Evolutionary conservation across 345 rosid genomes (phyloP).

Genomic region (Pugionium cornutum): DNA sequence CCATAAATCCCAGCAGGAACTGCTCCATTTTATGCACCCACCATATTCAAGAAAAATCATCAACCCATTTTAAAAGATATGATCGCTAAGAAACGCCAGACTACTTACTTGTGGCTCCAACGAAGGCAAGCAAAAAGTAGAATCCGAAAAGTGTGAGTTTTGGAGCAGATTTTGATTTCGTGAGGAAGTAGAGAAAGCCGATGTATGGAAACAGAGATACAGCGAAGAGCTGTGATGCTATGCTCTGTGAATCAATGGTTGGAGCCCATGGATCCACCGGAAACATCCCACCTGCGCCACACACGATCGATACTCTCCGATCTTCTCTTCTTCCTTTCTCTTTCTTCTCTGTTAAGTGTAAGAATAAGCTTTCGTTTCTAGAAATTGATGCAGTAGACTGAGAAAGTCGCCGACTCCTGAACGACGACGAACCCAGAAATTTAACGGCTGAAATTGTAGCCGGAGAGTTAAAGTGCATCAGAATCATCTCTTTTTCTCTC

Average conservation of each 20-base stretch:
- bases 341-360: slow-evolving; percentile 19
- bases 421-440: slow-evolving; percentile 21
- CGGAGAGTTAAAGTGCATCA: slow-evolving; percentile 24
- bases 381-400: slow-evolving; percentile 10
- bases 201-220: slow-evolving; percentile 79
- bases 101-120: slow-evolving; percentile 81
- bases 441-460: slow-evolving; percentile 29
- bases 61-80: too few species aligned
- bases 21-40: slow-evolving; percentile 16
- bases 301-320: slow-evolving; percentile 42
- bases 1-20: slow-evolving; percentile 95
- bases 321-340: slow-evolving; percentile 21
- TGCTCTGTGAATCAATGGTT: slow-evolving; percentile 70
- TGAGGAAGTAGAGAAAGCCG: slow-evolving; percentile 88
- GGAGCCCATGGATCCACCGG: slow-evolving; percentile 95
- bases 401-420: slow-evolving; percentile 6
- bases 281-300: slow-evolving; percentile 53
- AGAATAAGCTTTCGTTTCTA: slow-evolving; percentile 30
- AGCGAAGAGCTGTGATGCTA: slow-evolving; percentile 81
- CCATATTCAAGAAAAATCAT: too few species aligned
- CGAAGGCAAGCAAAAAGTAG: slow-evolving; percentile 91
- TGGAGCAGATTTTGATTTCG: slow-evolving; percentile 81
- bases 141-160: slow-evolving; percentile 86
- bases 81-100: slow-evolving; percentile 31
- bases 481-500: slow-evolving; percentile 30